phyloP scores from a whole-genome alignment of 257 asterid genomes.

The Solanum pimpinellifolium region DNA sequence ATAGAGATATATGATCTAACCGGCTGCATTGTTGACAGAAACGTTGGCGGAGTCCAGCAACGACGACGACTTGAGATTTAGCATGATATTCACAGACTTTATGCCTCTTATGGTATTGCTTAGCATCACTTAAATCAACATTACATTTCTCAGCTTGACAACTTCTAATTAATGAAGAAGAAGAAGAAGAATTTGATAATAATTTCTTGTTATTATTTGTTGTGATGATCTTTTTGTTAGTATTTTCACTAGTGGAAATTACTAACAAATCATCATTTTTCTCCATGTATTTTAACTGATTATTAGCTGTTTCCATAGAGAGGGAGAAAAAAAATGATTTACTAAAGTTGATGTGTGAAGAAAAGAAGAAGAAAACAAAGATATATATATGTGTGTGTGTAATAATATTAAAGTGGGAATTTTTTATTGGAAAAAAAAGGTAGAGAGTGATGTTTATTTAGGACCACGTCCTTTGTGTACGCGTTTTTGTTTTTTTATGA shows the following conservation, averaged over 20 bases:
- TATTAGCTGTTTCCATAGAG: background rate
- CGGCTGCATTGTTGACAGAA: constrained; percentile 93
- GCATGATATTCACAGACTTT: constrained; percentile 61
- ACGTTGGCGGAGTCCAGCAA: constrained; percentile 71
- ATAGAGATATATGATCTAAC: background rate
- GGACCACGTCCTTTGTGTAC: constrained; percentile 40
- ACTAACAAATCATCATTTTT: constrained; percentile 14
- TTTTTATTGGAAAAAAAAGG: constrained; percentile 20
- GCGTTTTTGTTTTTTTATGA: background rate
- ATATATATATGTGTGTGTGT: background rate
- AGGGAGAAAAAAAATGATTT: background rate
- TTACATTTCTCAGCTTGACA: constrained; percentile 61
- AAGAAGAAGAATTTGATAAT: background rate
- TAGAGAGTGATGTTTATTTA: constrained; percentile 32
- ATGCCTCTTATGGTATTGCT: constrained; percentile 58
- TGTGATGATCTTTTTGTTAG: constrained; percentile 20
- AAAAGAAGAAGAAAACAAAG: background rate
- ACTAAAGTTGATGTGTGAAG: background rate
- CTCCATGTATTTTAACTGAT: background rate
- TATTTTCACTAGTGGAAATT: constrained; percentile 11
- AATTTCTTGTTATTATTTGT: background rate
- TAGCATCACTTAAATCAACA: constrained; percentile 42
- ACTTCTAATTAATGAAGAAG: constrained; percentile 13
- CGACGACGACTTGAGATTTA: constrained; percentile 44
- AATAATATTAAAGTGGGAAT: constrained; percentile 34